Base-by-base conservation (phyloP, 352 stramenopile species). In the Phytophthora idaei region DNA sequence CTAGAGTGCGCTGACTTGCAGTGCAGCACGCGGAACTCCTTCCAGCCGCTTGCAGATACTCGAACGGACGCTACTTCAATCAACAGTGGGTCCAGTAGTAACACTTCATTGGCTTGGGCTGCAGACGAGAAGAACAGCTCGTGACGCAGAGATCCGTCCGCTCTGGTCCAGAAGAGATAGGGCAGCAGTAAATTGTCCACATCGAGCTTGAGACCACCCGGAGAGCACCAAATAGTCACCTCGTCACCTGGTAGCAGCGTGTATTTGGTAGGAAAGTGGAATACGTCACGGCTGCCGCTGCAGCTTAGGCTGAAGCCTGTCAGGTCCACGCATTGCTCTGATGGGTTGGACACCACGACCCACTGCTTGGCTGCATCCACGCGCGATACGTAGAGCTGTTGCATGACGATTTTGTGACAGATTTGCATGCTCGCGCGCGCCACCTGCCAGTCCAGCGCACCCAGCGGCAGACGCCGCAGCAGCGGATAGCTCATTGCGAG, bases 371-470 rank as follows among this genome's bases (percentile, higher is more conserved):
- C 52, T 27, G 78, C 78, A 61, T 95, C 76, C 2, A 67, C 80
- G 14, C 87, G 85, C 9, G 85, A 92, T 51, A 95, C 77, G 72
- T 94, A 95, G n/a, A 95, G 76, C 73, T 93, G 81, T 63, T 92
- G 85, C 84, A 95, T 94, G 41, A 92, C 79, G 54, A 92, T 74
- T 49, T 90, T 90, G 62, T 92, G 85, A 71, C 83, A 92, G 51
- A 95, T 90, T 60, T 95, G 87, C 84, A 92, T 91, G 34, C 82
- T 81, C 10, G 80, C 84, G 28, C 87, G 87, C 39, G 85, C 78
- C 39, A 93, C 85, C 37, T 80, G 81, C 36, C 74, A 81, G 63
- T 95, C 87, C 31, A 95, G 73, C 51, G 68, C 32, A 47, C 72
- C 73, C 50, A 93, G 66, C 21, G 85, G 77, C 63, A 93, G 69